Base-by-base conservation (phyloP, 805 yeast species). In the Nakazawaea ernobii region DNA sequence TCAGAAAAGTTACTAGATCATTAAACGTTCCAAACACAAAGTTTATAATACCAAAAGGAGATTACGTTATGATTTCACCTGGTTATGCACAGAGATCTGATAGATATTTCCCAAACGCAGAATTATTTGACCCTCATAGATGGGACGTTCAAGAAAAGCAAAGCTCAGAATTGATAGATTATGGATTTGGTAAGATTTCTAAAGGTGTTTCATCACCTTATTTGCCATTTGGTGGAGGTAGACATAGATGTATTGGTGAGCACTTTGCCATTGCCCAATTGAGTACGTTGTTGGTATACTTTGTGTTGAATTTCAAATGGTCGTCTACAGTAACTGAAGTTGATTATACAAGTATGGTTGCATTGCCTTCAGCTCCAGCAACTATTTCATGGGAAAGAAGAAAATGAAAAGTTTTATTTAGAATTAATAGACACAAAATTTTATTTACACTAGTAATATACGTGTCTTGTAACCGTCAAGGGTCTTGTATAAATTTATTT, bases 181-280 rank as follows among this genome's bases (percentile, higher is more conserved):
- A 91, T 63, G 98, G 98, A 14, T 92, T 92, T 58, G 97, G 97
- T 63, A 86, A 88, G 50, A 87, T 94, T 53, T 82, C 96, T 39
- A 94, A 94, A 71, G 99, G 98, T 69, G 98, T 92, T 45, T 73
- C 87, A 30, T 88, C 97, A 38, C 96, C 98, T 49, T 94, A 89
- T 70, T 79, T 94, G 64, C 99, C 99, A 48, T 94, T 94, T 61
- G 99, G 99, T 58, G 99, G 98, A 67, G 99, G 99, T 56, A 86
- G 99, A 77, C 99, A 94, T 68, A 86, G 99, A 73, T 94, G 99
- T 71, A 92, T 94, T 61, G 99, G 99, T 65, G 99, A 94, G 70
- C 98, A 92, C 65, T 94, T 94, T 70, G 99, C 99, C 28, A 88
- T 83, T 66, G 82, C 84, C 55, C 99, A 94, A 74, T 77, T 94